A percentile compares a stretch with the other conserved stretches of the same genome.
Evolutionary conservation across 73 alveolate genomes (phyloP).

Genomic region (Blepharisma japonicum): DNA sequence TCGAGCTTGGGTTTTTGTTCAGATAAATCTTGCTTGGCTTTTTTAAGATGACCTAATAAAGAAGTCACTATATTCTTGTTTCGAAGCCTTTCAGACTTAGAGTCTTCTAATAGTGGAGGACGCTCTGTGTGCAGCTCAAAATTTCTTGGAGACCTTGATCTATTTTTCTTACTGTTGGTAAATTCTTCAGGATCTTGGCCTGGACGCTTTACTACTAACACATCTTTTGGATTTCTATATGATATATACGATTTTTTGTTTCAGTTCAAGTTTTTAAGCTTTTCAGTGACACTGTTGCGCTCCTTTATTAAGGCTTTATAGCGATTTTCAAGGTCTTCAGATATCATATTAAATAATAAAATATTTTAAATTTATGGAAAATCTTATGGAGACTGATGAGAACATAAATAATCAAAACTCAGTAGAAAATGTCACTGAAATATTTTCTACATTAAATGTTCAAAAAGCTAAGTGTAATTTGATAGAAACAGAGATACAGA

Average conservation of each 20-base stretch:
- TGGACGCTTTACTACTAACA: not conserved
- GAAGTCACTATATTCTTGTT: not conserved
- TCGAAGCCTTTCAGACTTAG: not conserved
- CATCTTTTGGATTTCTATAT: no score
- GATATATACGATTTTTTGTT: no score
- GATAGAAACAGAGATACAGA: no score
- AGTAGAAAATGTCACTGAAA: no score
- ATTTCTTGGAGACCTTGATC: conserved; percentile 13
- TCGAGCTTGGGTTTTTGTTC: not conserved
- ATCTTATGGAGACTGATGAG: no score
- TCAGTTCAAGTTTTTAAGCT: no score
- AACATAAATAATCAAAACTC: no score
- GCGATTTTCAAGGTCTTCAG: not conserved
- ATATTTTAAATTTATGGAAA: no score
- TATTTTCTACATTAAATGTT: no score
- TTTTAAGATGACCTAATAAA: not conserved
- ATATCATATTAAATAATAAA: not conserved
- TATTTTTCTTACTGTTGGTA: not conserved
- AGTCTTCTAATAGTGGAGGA: not conserved
- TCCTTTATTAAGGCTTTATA: not conserved
- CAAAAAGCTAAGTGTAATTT: no score
- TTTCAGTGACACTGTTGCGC: not conserved
- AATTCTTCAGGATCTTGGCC: conserved; percentile 15
- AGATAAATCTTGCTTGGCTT: conserved; percentile 8
- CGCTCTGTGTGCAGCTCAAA: not conserved